Base-by-base conservation (phyloP, 495 filamentous ascomycete species). In the Poronia punctata region DNA sequence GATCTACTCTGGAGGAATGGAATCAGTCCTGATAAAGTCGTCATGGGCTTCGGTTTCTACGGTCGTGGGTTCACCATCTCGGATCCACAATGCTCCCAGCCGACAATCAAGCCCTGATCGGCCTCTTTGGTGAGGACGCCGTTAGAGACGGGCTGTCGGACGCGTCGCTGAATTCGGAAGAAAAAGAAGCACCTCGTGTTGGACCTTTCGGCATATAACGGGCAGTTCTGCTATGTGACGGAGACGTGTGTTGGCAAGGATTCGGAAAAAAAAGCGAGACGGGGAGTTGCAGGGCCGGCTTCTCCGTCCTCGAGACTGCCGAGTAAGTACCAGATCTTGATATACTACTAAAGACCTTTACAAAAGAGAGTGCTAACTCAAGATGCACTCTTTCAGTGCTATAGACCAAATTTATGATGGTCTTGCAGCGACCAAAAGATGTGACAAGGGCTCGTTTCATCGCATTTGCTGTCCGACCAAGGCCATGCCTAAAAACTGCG, bases 1-100 rank as follows among this genome's bases (percentile, higher is more conserved):
- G 60, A 72, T 18, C 56, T 75, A 0, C 47, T 74, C 2, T 71
- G 71, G 68, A 46, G 68, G 4, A 65, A 64, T 31, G 41, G 56
- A 24, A 59, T 75, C n/a, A 35, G 50, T 9, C 60, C 66, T 0
- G 12, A 17, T 8, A 56, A 67, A 28, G 57, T 73, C 4, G 28
- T 41, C 33, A 22, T 75, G 5, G 71, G 70, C 6, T 24, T 67
- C 1, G 70, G 57, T 1, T 73, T 66, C 35, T 74, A 74, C 38
- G 70, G 70, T 12, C 36, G 36, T 16, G 19, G 28, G 1, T 43
- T 43, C 29, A 43, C 39, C 4, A 43, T 43, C 17, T 3, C 17
- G 8, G 27, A 43, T 20, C 38, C 38, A 4, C 15, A 30, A 10
- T 40, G 25, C 25, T 30, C 26, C 25, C 24, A 18, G 38, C 38